Evolutionary conservation across 345 rosid genomes (phyloP).

Genomic region (Sapria himalayana): DNA sequence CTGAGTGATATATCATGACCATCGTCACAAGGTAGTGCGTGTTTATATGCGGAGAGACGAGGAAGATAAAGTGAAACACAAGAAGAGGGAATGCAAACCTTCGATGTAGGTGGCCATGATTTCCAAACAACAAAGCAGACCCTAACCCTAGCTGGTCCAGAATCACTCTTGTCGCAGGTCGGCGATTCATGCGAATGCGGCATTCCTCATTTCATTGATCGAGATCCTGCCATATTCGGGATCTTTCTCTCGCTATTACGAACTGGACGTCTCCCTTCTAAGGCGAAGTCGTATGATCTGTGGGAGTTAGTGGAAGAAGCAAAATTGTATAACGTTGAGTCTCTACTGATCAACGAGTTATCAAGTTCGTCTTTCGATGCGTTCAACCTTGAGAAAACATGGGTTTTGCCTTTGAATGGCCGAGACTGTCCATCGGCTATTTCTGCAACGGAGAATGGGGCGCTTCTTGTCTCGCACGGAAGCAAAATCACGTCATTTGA

Average conservation of each 20-base stretch:
- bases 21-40: no score
- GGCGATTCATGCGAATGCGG: slow-evolving; percentile 18
- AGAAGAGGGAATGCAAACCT: no score
- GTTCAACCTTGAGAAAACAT: slow-evolving; percentile 45
- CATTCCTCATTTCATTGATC: slow-evolving; percentile 46
- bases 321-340: slow-evolving; percentile 42
- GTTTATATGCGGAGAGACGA: no score
- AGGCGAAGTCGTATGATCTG: slow-evolving; percentile 36
- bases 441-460: slow-evolving; percentile 34
- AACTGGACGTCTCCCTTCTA: slow-evolving; percentile 60
- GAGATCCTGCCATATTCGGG: slow-evolving; percentile 74
- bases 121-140: slow-evolving; percentile 78
- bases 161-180: slow-evolving; percentile 36
- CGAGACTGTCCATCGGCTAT: slow-evolving; percentile 53
- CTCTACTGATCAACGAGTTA: slow-evolving; percentile 30
- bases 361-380: slow-evolving; percentile 56
- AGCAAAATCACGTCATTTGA: slow-evolving; percentile 85
- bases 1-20: no score
- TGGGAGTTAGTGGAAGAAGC: slow-evolving; percentile 66
- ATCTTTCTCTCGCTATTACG: slow-evolving; percentile 56
- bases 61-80: no score
- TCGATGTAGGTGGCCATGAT: slow-evolving; percentile 63
- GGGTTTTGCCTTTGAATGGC: slow-evolving; percentile 33
- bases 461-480: slow-evolving; percentile 68
- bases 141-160: slow-evolving; percentile 35